Percentiles rank a stretch among this genome's conserved stretches.
Evolutionary conservation across 306 rosid genomes (phyloP).

Genomic region (Cercis canadensis): DNA sequence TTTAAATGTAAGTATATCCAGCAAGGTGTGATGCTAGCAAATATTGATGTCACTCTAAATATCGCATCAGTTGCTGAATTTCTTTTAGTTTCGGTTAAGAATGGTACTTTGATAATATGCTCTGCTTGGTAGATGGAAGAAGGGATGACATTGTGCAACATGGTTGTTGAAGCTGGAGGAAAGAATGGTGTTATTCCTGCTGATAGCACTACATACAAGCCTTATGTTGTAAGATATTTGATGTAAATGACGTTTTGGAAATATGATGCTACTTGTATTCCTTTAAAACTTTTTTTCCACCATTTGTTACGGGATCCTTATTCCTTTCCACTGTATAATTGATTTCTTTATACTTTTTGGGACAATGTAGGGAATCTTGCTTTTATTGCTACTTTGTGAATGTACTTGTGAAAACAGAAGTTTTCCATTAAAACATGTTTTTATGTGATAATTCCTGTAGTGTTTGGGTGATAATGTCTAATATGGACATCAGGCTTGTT

Average conservation of each 20-base stretch:
- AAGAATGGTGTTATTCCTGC: constrained; percentile 90
- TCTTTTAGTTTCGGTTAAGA: not conserved
- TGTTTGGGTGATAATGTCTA: too few species aligned
- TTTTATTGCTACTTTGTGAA: constrained; percentile 25
- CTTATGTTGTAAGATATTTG: too few species aligned
- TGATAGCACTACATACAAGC: constrained; percentile 81
- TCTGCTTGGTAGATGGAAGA: constrained; percentile 78
- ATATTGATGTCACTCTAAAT: not conserved
- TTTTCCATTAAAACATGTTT: not conserved
- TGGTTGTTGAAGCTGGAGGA: constrained; percentile 97
- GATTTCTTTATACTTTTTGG: constrained; percentile 5
- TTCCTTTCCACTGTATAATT: constrained; percentile 17
- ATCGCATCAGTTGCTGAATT: not conserved
- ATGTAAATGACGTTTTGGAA: too few species aligned
- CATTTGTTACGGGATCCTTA: constrained; percentile 13
- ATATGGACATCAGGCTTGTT: too few species aligned
- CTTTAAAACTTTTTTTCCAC: constrained; percentile 4
- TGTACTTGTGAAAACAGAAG: not conserved
- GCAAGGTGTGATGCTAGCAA: not conserved
- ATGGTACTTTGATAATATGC: not conserved
- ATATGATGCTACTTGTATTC: constrained; percentile 24
- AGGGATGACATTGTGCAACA: constrained; percentile 92
- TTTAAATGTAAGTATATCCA: constrained; percentile 51
- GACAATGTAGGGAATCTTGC: constrained; percentile 16
- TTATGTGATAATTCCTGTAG: too few species aligned